Percentiles rank a stretch among this genome's conserved stretches.
Conservation (phyloP, 2,329 filamentous ascomycete species). For the Plenodomus lindquistii region DNA sequence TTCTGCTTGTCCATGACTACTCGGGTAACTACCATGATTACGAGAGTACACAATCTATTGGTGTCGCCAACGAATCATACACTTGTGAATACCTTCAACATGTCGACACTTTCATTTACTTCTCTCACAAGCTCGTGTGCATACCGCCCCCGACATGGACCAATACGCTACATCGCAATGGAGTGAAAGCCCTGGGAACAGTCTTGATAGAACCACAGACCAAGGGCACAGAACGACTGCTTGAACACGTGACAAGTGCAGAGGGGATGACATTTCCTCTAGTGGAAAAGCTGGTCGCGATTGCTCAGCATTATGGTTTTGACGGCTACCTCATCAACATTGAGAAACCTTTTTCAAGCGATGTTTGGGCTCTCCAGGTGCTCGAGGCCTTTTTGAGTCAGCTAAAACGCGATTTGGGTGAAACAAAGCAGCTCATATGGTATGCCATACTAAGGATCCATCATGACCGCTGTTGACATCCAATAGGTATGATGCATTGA, state of each 20-base stretch:
- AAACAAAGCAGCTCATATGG: slow-evolving; percentile 45
- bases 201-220: slow-evolving; percentile 50
- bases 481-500: slow-evolving; percentile 52
- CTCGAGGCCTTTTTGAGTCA: slow-evolving; percentile 46
- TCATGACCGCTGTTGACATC: not conserved
- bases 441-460: slow-evolving; percentile 20
- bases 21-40: slow-evolving; percentile 52
- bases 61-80: slow-evolving; percentile 41
- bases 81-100: slow-evolving; percentile 50
- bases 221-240: slow-evolving; percentile 35
- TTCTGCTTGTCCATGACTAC: slow-evolving; percentile 47
- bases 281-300: slow-evolving; percentile 44
- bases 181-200: slow-evolving; percentile 49
- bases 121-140: slow-evolving; percentile 53
- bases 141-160: slow-evolving; percentile 52
- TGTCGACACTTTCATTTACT: slow-evolving; percentile 52
- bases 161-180: slow-evolving; percentile 53
- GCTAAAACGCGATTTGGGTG: slow-evolving; percentile 37
- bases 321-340: slow-evolving; percentile 55
- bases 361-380: slow-evolving; percentile 32
- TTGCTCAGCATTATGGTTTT: slow-evolving; percentile 50
- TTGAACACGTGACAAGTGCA: slow-evolving; percentile 16
- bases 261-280: slow-evolving; percentile 35
- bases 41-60: slow-evolving; percentile 41
- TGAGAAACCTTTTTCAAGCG: slow-evolving; percentile 47